Evolutionary conservation across 2,329 filamentous ascomycete genomes (phyloP).

Genomic region (Fusarium sp.): DNA sequence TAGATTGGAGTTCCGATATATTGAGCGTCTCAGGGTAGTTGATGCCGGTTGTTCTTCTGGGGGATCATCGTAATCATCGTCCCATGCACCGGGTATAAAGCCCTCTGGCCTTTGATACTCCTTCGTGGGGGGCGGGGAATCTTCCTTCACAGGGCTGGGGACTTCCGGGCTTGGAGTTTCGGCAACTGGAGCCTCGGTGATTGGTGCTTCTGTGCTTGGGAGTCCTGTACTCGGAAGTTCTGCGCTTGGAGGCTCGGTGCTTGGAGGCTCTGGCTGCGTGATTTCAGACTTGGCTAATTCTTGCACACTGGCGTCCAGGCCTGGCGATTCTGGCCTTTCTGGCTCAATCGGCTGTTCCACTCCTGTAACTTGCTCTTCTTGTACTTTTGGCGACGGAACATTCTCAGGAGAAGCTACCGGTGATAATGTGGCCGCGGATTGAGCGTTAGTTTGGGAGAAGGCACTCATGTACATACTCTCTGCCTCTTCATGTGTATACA

Average conservation of each 20-base stretch:
- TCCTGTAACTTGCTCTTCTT: background rate
- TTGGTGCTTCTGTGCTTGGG: background rate
- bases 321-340: background rate
- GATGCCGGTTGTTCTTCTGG: slow-evolving; percentile 18
- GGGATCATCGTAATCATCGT: slow-evolving; percentile 50
- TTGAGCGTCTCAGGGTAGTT: slow-evolving; percentile 7
- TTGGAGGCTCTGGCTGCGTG: background rate
- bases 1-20: slow-evolving; percentile 15
- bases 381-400: background rate
- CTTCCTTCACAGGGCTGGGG: slow-evolving; percentile 4
- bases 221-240: background rate
- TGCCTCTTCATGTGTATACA: slow-evolving; percentile 83
- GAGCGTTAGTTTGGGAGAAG: slow-evolving; percentile 61
- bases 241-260: background rate
- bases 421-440: slow-evolving; percentile 25
- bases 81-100: slow-evolving; percentile 66
- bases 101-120: slow-evolving; percentile 17
- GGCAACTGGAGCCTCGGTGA: background rate
- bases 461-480: slow-evolving; percentile 90
- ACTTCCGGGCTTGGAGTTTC: slow-evolving; percentile 1
- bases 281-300: background rate
- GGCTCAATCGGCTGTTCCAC: slow-evolving; percentile 1
- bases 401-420: slow-evolving; percentile 18
- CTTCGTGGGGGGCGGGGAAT: background rate
- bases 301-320: slow-evolving; percentile 3